phyloP scores from a whole-genome alignment of 306 rosid species.

The Canavalia gladiata region DNA sequence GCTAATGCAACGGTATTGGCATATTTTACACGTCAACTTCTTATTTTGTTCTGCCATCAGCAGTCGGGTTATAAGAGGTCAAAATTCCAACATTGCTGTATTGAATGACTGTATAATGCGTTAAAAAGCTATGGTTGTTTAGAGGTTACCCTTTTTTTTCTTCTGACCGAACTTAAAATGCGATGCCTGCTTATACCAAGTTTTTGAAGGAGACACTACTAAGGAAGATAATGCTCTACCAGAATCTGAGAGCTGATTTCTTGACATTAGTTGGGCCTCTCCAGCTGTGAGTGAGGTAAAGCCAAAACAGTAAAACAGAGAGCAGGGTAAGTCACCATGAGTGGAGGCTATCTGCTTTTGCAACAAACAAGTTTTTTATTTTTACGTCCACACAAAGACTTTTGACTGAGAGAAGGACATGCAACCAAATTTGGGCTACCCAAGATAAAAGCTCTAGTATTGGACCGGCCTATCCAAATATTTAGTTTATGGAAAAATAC shows the following conservation, averaged over 20 bases:
- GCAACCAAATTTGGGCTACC: too few relatives aligned
- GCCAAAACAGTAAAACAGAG: background rate
- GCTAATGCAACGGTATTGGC: background rate
- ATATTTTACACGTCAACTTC: background rate
- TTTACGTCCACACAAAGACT: too few relatives aligned
- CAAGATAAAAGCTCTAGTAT: too few relatives aligned
- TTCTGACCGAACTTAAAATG: background rate
- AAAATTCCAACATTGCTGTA: background rate
- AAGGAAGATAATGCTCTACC: background rate
- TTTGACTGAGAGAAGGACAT: too few relatives aligned
- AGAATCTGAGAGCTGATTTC: background rate
- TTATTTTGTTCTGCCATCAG: slow-evolving; percentile 6
- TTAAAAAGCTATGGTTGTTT: background rate
- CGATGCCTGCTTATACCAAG: background rate
- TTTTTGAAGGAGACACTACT: background rate
- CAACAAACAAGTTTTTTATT: background rate
- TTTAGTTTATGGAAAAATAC: too few relatives aligned
- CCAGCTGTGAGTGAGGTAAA: background rate
- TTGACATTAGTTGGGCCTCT: background rate
- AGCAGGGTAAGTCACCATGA: background rate
- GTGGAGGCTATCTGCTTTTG: background rate
- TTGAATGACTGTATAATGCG: background rate
- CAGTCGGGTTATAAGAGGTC: background rate
- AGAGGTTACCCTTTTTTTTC: background rate
- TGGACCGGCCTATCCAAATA: too few relatives aligned